Conservation (phyloP, 306 rosid genomes). For the Cucurbita argyrosperma region DNA sequence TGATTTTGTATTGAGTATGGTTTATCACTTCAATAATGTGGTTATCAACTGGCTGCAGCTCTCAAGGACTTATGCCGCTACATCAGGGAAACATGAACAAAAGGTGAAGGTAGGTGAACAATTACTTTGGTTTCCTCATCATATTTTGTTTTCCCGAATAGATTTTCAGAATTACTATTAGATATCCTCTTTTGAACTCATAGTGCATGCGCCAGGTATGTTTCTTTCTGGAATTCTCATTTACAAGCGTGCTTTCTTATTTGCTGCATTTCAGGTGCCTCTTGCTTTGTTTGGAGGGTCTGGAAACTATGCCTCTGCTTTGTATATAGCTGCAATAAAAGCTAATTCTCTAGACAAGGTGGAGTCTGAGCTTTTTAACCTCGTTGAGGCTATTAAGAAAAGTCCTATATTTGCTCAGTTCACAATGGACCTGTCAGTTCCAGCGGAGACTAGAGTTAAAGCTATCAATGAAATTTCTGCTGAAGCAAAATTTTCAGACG, state of each 20-base stretch:
- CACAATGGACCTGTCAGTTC: slow-evolving; percentile 48
- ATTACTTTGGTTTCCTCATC: neutral
- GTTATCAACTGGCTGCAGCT: slow-evolving; percentile 32
- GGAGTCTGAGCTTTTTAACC: slow-evolving; percentile 50
- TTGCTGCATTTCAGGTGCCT: slow-evolving; percentile 43
- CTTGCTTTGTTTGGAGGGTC: slow-evolving; percentile 76
- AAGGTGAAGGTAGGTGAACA: slow-evolving; percentile 47
- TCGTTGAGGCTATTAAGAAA: slow-evolving; percentile 43
- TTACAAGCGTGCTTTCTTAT: neutral
- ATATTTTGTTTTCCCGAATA: too few relatives aligned
- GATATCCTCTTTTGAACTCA: neutral
- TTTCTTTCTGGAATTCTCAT: neutral
- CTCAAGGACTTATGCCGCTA: slow-evolving; percentile 39
- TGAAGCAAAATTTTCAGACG: slow-evolving; percentile 60
- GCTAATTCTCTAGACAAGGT: slow-evolving; percentile 55
- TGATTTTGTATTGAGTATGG: neutral
- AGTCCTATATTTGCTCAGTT: slow-evolving; percentile 47
- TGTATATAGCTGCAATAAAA: slow-evolving; percentile 69
- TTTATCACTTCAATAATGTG: slow-evolving; percentile 2
- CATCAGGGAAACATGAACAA: slow-evolving; percentile 36
- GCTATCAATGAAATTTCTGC: slow-evolving; percentile 36
- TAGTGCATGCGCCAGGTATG: neutral
- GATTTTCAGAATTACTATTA: neutral
- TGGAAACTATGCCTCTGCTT: slow-evolving; percentile 90
- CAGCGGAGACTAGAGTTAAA: slow-evolving; percentile 36